Base-by-base conservation (phyloP, 176 grass and related monocot genomes). In the Zoysia pacifica region DNA sequence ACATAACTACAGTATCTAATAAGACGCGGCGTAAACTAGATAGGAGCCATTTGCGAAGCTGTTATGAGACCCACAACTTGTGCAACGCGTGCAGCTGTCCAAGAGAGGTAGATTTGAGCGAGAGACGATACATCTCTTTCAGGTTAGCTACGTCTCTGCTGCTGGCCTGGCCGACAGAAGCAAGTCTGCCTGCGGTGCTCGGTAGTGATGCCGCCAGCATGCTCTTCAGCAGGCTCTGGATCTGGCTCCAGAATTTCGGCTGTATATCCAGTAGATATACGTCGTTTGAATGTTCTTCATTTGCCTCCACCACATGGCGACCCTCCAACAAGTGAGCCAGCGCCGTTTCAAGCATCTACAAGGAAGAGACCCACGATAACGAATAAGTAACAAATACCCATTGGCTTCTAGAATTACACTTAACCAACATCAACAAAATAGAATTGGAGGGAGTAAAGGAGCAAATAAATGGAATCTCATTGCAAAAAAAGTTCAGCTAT, bases 61-160 rank as follows among this genome's bases (percentile, higher is more conserved):
- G 11, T 48, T 41, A 76, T 43, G 65, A 87, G 42, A 82, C 61
- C 90, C 92, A 99, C 62, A 93, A 72, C 60, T 84, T 89, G 60
- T 99, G 79, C 86, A 99, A 55, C 2, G 71, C 88, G 72, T 95
- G 88, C 68, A 95, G 78, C 43, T 95, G 81, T 48, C 76, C 82
- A 35, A 93, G 72, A 83, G 75, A 79, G 16, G 79, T 80, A 15
- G 90, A 91, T 80, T 88, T 99, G 37, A 99, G 80, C 5, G 90
- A 85, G 15, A 99, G 62, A 13, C 88, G 86, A 35, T 95, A 93
- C 90, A 93, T 95, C 76, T 95, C 93, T 74, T 82, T 91, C 50
- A 95, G 84, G 70, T 91, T 99, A 16, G 67, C 18, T 3, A 78
- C 20, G 47, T 97, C 90, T 56, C 77, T 90, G 75, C 37, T 83